These are phyloP conservation scores for Psilocybe cubensis DNA, from an alignment of 768 basidiomycete genomes.

Conservation along the genomic window DNA sequence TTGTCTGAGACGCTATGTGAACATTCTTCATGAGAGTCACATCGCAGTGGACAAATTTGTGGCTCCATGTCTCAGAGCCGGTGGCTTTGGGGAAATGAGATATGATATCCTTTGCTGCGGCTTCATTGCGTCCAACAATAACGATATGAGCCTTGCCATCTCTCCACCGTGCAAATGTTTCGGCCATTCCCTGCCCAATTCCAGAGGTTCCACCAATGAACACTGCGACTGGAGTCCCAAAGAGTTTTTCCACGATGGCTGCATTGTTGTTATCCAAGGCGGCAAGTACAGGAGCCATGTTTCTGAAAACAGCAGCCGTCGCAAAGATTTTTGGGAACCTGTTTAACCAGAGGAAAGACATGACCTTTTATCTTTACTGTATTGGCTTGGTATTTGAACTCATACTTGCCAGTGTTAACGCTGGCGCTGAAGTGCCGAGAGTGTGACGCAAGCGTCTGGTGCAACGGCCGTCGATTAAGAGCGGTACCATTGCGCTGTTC, in stretches of 20 bases:
- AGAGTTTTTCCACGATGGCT: slow-evolving; percentile 6
- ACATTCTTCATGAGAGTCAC: slow-evolving; percentile 55
- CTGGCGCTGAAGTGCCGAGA: too few relatives aligned
- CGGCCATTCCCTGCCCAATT: slow-evolving; percentile 47
- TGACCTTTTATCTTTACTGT: not conserved
- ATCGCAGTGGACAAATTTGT: slow-evolving; percentile 58
- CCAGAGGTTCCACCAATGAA: slow-evolving; percentile 47
- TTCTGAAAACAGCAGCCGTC: not conserved
- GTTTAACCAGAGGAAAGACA: not conserved
- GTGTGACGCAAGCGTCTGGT: not conserved
- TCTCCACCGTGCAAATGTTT: slow-evolving; percentile 44
- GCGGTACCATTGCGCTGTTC: too few relatives aligned
- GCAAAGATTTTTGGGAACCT: not conserved
- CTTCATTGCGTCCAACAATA: slow-evolving; percentile 51
- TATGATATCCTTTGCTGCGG: slow-evolving; percentile 47
- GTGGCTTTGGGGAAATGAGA: slow-evolving; percentile 32
- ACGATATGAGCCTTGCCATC: slow-evolving; percentile 50
- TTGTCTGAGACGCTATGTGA: slow-evolving; percentile 27
- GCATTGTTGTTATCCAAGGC: slow-evolving; percentile 1
- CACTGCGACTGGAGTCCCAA: slow-evolving; percentile 32
- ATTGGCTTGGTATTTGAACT: too few relatives aligned
- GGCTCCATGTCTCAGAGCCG: not conserved
- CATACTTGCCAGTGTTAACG: not conserved
- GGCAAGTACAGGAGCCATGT: not conserved
- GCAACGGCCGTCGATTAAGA: too few relatives aligned